Conservation (phyloP, 2,329 filamentous ascomycete species). For the Exophiala alcalophila region DNA sequence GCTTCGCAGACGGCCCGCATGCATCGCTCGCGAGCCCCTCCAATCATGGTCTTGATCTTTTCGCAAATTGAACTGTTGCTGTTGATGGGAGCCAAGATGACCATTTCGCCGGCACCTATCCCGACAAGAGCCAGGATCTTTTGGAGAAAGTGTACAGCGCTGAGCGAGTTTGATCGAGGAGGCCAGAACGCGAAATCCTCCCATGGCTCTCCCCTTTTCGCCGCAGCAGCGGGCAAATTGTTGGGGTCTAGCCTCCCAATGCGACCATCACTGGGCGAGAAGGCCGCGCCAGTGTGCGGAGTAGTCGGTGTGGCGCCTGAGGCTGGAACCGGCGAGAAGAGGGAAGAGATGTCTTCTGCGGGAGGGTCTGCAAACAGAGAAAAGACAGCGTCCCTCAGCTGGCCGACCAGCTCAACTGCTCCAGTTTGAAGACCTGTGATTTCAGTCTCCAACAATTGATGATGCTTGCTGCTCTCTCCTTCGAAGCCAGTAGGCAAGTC, state of each 20-base stretch:
- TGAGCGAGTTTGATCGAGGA: slow-evolving; percentile 84
- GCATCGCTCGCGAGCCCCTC: slow-evolving; percentile 75
- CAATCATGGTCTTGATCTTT: slow-evolving; percentile 70
- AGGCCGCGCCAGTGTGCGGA: slow-evolving; percentile 64
- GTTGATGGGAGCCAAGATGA: slow-evolving; percentile 67
- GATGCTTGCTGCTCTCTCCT: slow-evolving; percentile 75
- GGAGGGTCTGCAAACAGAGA: slow-evolving; percentile 84
- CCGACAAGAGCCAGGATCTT: slow-evolving; percentile 79
- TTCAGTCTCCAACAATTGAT: slow-evolving; percentile 70
- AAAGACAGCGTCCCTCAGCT: slow-evolving; percentile 75
- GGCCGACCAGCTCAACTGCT: slow-evolving; percentile 74
- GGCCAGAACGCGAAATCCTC: slow-evolving; percentile 97
- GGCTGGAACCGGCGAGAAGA: slow-evolving; percentile 73
- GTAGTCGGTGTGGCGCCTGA: slow-evolving; percentile 45
- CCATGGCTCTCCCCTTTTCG: slow-evolving; percentile 78
- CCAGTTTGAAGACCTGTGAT: slow-evolving; percentile 71
- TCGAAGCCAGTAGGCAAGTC: slow-evolving; percentile 77
- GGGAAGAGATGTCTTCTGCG: slow-evolving; percentile 81
- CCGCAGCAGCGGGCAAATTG: slow-evolving; percentile 72
- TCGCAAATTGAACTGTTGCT: slow-evolving; percentile 59
- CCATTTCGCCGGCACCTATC: slow-evolving; percentile 83
- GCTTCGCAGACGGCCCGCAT: slow-evolving; percentile 81
- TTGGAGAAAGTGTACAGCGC: slow-evolving; percentile 84
- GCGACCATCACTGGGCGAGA: slow-evolving; percentile 63
- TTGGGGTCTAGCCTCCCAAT: slow-evolving; percentile 73